Percentiles rank a stretch among this genome's conserved stretches.
These are phyloP conservation scores for Parascedosporium putredinis DNA, from an alignment of 2,329 filamentous ascomycete genomes.

Conservation along the genomic window DNA sequence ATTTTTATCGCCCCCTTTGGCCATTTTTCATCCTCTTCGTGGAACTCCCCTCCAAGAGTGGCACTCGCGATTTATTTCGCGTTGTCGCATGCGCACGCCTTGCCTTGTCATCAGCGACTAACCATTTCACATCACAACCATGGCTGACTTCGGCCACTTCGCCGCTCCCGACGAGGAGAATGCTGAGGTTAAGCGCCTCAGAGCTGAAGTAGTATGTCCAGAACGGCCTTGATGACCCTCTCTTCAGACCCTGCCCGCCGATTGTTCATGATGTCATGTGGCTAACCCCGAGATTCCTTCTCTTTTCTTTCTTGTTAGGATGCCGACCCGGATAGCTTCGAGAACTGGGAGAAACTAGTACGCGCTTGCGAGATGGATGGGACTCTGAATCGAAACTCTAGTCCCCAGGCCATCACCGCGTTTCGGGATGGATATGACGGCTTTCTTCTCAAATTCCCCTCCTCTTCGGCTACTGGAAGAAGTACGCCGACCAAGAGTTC, in stretches of 20 bases:
- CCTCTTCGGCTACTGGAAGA: constrained; percentile 98
- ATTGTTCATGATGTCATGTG: no score
- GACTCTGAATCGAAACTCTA: constrained; percentile 92
- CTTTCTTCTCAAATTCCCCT: constrained; percentile 88
- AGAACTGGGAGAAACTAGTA: constrained; percentile 88
- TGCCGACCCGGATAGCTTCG: constrained; percentile 77
- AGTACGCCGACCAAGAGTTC: constrained; percentile 96
- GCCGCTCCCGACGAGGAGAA: constrained; percentile 60
- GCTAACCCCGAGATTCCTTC: no score
- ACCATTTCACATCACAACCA: constrained; percentile 23
- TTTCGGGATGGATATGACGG: constrained; percentile 83
- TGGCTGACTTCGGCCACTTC: constrained; percentile 57
- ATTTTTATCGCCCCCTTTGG: not conserved
- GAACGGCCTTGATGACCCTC: no score
- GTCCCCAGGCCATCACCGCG: constrained; percentile 80
- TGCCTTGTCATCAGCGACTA: constrained; percentile 1
- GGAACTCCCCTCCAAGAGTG: not conserved
- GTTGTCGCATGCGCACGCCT: not conserved
- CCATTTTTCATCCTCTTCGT: no score
- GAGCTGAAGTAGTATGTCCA: constrained; percentile 65
- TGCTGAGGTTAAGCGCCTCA: constrained; percentile 68
- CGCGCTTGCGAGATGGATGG: constrained; percentile 82
- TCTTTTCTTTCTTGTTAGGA: constrained; percentile 29
- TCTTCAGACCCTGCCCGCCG: not conserved
- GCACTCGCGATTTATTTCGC: not conserved